phyloP scores from a whole-genome alignment of 805 yeast species.

The Cyberlindnera galapagoensis region DNA sequence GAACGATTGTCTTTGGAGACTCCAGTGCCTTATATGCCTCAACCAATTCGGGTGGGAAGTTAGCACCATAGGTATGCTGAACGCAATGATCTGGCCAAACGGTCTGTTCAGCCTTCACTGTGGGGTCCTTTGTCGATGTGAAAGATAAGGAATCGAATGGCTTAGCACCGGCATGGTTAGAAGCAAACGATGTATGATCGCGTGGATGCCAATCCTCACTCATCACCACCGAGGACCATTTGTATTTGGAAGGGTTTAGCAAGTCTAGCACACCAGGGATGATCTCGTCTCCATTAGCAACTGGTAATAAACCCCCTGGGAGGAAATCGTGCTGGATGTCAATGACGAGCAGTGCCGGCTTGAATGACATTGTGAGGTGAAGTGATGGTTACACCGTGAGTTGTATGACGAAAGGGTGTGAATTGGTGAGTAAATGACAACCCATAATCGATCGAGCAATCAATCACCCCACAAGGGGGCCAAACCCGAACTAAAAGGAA shows the following conservation, averaged over 20 bases:
- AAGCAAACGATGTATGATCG: conserved; percentile 78
- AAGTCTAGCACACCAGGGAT: conserved; percentile 47
- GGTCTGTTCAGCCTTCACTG: conserved; percentile 31
- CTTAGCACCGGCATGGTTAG: conserved; percentile 40
- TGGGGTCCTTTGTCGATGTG: conserved; percentile 39
- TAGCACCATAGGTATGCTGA: conserved; percentile 61
- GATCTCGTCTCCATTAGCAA: conserved; percentile 52
- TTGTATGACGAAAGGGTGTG: background rate
- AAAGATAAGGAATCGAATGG: conserved; percentile 49
- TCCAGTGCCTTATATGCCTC: conserved; percentile 26
- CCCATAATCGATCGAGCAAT: too few species aligned
- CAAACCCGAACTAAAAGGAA: too few species aligned
- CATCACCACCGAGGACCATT: conserved; percentile 62
- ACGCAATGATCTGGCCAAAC: conserved; percentile 95
- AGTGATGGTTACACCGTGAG: background rate
- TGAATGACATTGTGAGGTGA: conserved; percentile 7
- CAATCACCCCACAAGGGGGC: too few species aligned
- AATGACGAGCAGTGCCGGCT: conserved; percentile 60
- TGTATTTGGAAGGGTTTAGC: conserved; percentile 30
- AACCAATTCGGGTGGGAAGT: conserved; percentile 47
- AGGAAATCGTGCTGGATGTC: conserved; percentile 87
- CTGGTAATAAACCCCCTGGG: conserved; percentile 80
- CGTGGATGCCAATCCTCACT: conserved; percentile 89
- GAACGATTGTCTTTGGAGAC: conserved; percentile 39
- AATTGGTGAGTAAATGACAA: too few species aligned